Base-by-base conservation (phyloP, 352 stramenopile genomes). In the Paralagenidium karlingii region DNA sequence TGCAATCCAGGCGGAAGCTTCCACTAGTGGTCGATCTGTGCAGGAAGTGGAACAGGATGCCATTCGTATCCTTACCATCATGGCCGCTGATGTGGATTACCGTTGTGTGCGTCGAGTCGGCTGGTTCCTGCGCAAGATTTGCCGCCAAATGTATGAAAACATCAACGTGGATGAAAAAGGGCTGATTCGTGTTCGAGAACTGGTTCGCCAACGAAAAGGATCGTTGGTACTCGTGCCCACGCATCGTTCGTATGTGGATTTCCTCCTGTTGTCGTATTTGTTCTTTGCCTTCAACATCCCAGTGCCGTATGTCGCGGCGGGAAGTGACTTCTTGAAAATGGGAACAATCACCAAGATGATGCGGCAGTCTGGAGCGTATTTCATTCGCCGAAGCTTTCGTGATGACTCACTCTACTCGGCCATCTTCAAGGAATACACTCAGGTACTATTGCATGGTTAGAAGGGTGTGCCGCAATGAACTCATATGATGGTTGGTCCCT, bases 241-340 rank as follows among this genome's bases (percentile, higher is more conserved):
- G 12, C 77, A 91, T 37, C 77, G 77, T 22, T 87, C 71, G 26
- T 91, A 91, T 40, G 61, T 88, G 9, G 77, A 91, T 43, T 91
- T 91, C 25, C 44, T 91, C 40, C 66, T 88, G 37, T 71, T 91
- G 59, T 86, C 73, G 48, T 91, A 88, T 49, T 51, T 91, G 12
- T 91, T 85, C 53, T 91, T 91, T 47, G 77, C 75, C 18, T 91
- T 88, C 56, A 91, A 91, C 38, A 79, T 91, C 18, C 77, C 77
- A 0, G 69, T 91, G 36, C 77, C 77, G 15, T 81, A 88, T 40
- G 76, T 91, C 33, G 68, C 76, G 4, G 79, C 77, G 2, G 77
- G 74, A 1, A 68, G 83, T 51, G 77, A 91, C 36, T 91, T 91
- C 36, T 53, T 86, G 5, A 51, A 75, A 38, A 81, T 91, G 67